Evolutionary conservation across 805 yeast genomes (phyloP), one percentile per base, ranked within the genome.

Genomic region (baker's yeast (Saccharomyces cerevisiae)): DNA sequence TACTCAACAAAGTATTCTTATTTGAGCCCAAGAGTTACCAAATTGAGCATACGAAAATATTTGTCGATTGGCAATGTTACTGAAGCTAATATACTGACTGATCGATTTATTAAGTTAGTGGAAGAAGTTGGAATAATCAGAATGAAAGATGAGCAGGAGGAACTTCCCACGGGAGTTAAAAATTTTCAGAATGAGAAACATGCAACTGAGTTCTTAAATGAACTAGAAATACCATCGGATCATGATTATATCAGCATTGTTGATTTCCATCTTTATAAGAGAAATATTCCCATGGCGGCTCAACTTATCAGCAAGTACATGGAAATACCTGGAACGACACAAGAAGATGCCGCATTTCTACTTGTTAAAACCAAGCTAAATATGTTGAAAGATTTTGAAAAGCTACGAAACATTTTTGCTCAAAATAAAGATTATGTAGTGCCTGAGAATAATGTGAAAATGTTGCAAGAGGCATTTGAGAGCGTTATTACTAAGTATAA

Each of bases 21-120:
- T 55, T 46, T 77, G 2, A 71, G 71, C 53, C 72, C 77, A 1
- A 69, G 70, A 46, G 64, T 76, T 14, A 60, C 72, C 11, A 63
- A 68, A 21, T 56, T 66, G 2, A 73, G 74, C 30, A 66, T 79
- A 24, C 64, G 67, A 29, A 66, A 61, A 24, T 73, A 72, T 54
- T 54, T 73, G 9, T 50, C 52, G 3, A 51, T 69, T 0, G 60
- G 64, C 11, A 64, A 69, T 36, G 41, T 56, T 2, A 31, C 17
- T 9, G 64, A 59, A 0, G 72, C 75, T 1, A 56, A 62, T 6
- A 47, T 58, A n/a, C 72, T 79, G 70, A 67, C 63, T 58, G 68
- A 47, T 30, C 66, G 60, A 47, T 64, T 59, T 53, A 56, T 65
- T 13, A 54, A 64, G 10, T 59, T 71, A 14, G 61, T 71, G 4